Conservation (phyloP, 768 basidiomycete species). For the Hygrophoropsis aurantiaca region DNA sequence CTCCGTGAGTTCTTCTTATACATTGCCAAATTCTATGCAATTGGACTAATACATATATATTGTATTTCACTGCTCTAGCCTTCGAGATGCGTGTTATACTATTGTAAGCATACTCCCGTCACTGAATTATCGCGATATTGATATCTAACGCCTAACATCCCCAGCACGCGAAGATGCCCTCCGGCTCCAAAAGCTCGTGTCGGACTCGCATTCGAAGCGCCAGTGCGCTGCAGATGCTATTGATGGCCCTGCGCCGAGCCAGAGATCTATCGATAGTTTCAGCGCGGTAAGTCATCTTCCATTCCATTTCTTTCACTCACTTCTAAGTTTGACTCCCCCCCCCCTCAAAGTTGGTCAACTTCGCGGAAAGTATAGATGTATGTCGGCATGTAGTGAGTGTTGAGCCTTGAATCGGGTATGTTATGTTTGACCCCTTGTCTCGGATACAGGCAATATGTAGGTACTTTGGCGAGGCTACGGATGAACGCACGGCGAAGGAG, state of each 20-base stretch:
- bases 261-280: slow-evolving; percentile 65
- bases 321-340: slow-evolving; percentile 23
- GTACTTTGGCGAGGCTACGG: slow-evolving; percentile 70
- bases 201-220: slow-evolving; percentile 45
- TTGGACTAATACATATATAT: neutral
- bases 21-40: neutral
- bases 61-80: slow-evolving; percentile 42
- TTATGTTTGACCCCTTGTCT: neutral
- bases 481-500: slow-evolving; percentile 41
- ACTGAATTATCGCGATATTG: neutral
- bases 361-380: slow-evolving; percentile 55
- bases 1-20: slow-evolving; percentile 40
- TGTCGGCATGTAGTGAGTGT: slow-evolving; percentile 73
- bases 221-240: slow-evolving; percentile 37
- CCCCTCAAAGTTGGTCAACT: slow-evolving; percentile 41
- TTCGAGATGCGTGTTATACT: slow-evolving; percentile 79
- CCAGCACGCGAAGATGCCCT: slow-evolving; percentile 76
- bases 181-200: slow-evolving; percentile 53
- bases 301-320: slow-evolving; percentile 1
- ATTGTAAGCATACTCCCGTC: slow-evolving; percentile 49
- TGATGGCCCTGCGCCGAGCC: slow-evolving; percentile 63
- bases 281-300: slow-evolving; percentile 43
- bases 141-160: neutral
- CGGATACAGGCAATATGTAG: slow-evolving; percentile 63
- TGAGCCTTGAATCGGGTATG: neutral